Percentiles rank a stretch among this genome's conserved stretches.
These are phyloP conservation scores for Epichloe gansuensis DNA, from an alignment of 2,329 filamentous ascomycete genomes.

Conservation along the genomic window DNA sequence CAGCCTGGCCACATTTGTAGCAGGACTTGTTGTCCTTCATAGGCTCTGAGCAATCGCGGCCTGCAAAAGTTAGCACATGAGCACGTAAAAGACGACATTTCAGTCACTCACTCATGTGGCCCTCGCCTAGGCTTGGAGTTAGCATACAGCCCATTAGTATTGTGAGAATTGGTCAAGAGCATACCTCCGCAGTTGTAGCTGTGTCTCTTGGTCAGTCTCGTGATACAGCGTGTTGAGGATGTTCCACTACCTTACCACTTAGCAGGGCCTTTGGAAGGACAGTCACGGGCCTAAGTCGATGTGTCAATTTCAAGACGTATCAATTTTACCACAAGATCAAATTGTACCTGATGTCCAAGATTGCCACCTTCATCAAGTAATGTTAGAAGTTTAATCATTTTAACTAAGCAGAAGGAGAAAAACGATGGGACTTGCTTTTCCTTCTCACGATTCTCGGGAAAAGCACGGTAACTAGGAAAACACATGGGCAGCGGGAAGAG, in stretches of 20 bases:
- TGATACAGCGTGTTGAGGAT: neutral
- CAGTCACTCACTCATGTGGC: conserved; percentile 60
- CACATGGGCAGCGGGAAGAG: neutral
- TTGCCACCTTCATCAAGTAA: conserved; percentile 49
- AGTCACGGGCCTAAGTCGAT: conserved; percentile 60
- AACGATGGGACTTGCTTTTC: neutral
- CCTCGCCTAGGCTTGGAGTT: conserved; percentile 35
- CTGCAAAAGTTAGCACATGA: conserved; percentile 25
- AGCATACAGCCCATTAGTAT: conserved; percentile 8
- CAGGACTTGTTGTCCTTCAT: conserved; percentile 75
- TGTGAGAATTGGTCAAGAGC: conserved; percentile 18
- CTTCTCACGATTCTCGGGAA: neutral
- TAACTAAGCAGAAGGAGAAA: neutral
- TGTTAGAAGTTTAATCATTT: neutral
- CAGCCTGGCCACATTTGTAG: conserved; percentile 69
- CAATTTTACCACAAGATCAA: neutral
- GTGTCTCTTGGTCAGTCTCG: conserved; percentile 10
- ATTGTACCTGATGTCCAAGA: conserved; percentile 59
- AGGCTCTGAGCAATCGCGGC: conserved; percentile 82
- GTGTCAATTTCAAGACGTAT: conserved; percentile 9
- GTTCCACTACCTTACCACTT: conserved; percentile 52
- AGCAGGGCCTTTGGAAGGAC: conserved; percentile 70
- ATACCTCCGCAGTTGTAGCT: conserved; percentile 75
- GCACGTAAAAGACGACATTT: neutral
- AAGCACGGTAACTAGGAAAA: neutral